These are phyloP conservation scores for Eutypa lata DNA, from an alignment of 2,329 filamentous ascomycete species.

Conservation along the genomic window DNA sequence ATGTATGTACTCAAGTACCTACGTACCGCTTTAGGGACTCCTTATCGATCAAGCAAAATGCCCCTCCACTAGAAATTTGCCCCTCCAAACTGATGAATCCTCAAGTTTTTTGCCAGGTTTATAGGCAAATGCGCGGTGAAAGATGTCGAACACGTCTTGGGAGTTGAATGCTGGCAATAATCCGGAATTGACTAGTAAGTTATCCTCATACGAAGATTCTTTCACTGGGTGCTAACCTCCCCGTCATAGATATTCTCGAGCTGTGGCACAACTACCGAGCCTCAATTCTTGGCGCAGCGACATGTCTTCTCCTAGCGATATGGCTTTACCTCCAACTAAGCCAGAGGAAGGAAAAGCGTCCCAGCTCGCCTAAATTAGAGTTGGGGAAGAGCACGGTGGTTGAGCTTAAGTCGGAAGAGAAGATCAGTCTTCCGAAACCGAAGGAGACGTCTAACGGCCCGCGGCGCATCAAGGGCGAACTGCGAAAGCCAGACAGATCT, in stretches of 20 bases:
- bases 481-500: conserved; percentile 32
- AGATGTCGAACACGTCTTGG: background rate
- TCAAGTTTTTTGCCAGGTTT: background rate
- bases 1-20: too few species aligned
- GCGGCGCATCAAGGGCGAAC: conserved; percentile 45
- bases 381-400: background rate
- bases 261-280: conserved; percentile 46
- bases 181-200: background rate
- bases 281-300: conserved; percentile 37
- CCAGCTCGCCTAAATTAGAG: conserved; percentile 22
- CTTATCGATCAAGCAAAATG: too few species aligned
- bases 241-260: conserved; percentile 31
- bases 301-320: conserved; percentile 31
- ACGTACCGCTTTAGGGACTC: too few species aligned
- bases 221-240: background rate
- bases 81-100: background rate
- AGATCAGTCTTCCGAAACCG: conserved; percentile 6
- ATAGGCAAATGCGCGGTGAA: background rate
- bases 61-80: background rate
- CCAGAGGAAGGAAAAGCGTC: conserved; percentile 16
- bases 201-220: background rate
- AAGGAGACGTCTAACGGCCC: conserved; percentile 40
- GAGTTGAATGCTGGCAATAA: background rate
- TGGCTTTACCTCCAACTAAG: conserved; percentile 29
- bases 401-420: conserved; percentile 9